These are phyloP conservation scores for Naganishia randhawae DNA, from an alignment of 768 basidiomycete genomes.

Conservation along the genomic window DNA sequence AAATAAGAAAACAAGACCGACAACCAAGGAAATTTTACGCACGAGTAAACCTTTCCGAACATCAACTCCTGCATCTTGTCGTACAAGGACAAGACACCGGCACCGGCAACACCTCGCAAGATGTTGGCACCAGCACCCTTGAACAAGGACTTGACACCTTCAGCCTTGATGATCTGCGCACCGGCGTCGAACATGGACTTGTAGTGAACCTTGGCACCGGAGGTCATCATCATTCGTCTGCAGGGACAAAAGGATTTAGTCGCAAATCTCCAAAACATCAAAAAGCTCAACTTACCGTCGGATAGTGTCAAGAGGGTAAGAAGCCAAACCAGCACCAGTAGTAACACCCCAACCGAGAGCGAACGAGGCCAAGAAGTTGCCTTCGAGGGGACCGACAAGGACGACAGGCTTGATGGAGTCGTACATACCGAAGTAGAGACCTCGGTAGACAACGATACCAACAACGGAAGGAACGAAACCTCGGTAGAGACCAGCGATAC, in stretches of 20 bases:
- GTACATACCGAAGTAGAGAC: constrained; percentile 89
- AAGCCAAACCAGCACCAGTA: constrained; percentile 98
- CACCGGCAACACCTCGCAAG: constrained; percentile 99
- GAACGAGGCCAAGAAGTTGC: constrained; percentile 97
- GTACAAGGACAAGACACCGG: constrained; percentile 97
- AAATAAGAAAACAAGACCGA: constrained; percentile 51
- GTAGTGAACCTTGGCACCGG: constrained; percentile 91
- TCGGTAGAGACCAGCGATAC: constrained; percentile 98
- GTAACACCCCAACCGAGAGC: constrained; percentile 98
- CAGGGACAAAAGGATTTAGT: not conserved
- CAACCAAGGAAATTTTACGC: constrained; percentile 57
- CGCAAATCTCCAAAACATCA: not conserved
- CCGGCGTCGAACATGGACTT: constrained; percentile 98
- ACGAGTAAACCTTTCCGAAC: constrained; percentile 98
- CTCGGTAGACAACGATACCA: constrained; percentile 99
- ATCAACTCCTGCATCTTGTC: constrained; percentile 91
- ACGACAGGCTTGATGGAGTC: constrained; percentile 72
- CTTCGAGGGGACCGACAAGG: constrained; percentile 89
- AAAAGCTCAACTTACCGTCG: constrained; percentile 59
- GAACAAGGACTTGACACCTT: constrained; percentile 92
- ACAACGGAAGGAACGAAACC: constrained; percentile 98
- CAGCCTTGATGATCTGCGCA: constrained; percentile 88
- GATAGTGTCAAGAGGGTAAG: constrained; percentile 57
- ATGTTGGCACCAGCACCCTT: constrained; percentile 94
- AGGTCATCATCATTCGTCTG: constrained; percentile 99